phyloP scores from a whole-genome alignment of 2,329 filamentous ascomycete species.

The Aspergillus aculeatinus region DNA sequence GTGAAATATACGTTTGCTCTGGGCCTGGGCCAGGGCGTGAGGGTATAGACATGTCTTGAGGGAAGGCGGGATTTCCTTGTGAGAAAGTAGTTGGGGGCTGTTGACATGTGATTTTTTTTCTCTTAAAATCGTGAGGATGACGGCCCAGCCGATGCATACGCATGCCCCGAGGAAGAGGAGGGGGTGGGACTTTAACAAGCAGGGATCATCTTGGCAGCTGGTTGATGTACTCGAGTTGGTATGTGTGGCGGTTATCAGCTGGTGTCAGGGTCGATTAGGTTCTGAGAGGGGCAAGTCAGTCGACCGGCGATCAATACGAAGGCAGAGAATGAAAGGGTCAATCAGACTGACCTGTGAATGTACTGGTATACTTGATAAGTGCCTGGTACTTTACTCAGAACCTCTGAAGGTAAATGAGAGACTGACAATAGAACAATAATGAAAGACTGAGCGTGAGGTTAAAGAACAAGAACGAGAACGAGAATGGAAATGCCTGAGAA shows the following conservation, averaged over 20 bases:
- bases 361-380: too few relatives aligned
- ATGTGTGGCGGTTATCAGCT: constrained; percentile 4
- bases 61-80: too few relatives aligned
- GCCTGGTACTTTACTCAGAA: too few relatives aligned
- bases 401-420: too few relatives aligned
- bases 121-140: constrained; percentile 5
- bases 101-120: constrained; percentile 31
- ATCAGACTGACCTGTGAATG: too few relatives aligned
- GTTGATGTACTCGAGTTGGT: neutral
- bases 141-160: constrained; percentile 17
- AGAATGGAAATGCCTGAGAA: too few relatives aligned
- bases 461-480: too few relatives aligned
- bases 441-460: neutral
- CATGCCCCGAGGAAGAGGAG: constrained; percentile 7
- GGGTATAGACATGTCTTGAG: neutral
- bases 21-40: neutral
- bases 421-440: neutral
- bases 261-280: constrained; percentile 17
- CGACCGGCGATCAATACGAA: neutral
- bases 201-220: constrained; percentile 4
- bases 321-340: neutral
- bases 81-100: constrained; percentile 10
- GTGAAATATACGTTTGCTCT: constrained; percentile 2
- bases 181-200: constrained; percentile 15
- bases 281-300: constrained; percentile 16